phyloP scores from a whole-genome alignment of 2,329 filamentous ascomycete species.

The Boeremia lycopersici region DNA sequence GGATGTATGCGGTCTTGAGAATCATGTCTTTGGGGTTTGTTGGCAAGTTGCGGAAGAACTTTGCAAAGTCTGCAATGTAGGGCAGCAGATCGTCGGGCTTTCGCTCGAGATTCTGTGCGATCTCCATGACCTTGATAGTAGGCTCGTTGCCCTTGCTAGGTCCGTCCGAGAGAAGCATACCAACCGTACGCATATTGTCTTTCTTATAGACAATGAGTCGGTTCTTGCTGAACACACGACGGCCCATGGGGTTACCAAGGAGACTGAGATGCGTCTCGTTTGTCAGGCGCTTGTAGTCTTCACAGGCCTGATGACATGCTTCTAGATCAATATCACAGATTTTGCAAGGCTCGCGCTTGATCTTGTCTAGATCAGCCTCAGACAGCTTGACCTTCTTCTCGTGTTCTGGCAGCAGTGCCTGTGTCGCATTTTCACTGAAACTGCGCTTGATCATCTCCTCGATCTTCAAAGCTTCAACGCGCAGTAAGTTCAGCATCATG shows the following conservation, averaged over 20 bases:
- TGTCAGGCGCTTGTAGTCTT: conserved; percentile 81
- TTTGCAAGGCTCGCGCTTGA: conserved; percentile 82
- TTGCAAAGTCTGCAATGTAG: conserved; percentile 74
- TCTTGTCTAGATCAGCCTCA: conserved; percentile 87
- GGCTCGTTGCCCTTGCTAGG: conserved; percentile 69
- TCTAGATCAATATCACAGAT: conserved; percentile 83
- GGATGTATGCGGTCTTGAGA: conserved; percentile 71
- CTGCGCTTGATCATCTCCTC: conserved; percentile 99
- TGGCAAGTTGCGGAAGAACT: conserved; percentile 70
- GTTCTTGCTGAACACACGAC: conserved; percentile 76
- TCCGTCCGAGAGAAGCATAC: conserved; percentile 79
- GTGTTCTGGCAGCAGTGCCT: conserved; percentile 90
- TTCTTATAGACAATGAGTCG: conserved; percentile 82
- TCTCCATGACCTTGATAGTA: conserved; percentile 77
- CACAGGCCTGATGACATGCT: conserved; percentile 78
- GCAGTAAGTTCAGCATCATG: conserved; percentile 95
- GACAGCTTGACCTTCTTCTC: conserved; percentile 93
- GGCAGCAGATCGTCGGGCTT: conserved; percentile 86
- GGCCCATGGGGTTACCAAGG: conserved; percentile 79
- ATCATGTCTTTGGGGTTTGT: conserved; percentile 70
- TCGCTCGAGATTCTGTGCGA: conserved; percentile 71
- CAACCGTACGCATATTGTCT: conserved; percentile 81
- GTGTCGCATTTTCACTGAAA: conserved; percentile 97
- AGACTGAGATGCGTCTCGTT: conserved; percentile 78
- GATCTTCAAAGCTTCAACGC: conserved; percentile 96